Conservation (phyloP, 306 rosid species). For the Quercus engelmannii region DNA sequence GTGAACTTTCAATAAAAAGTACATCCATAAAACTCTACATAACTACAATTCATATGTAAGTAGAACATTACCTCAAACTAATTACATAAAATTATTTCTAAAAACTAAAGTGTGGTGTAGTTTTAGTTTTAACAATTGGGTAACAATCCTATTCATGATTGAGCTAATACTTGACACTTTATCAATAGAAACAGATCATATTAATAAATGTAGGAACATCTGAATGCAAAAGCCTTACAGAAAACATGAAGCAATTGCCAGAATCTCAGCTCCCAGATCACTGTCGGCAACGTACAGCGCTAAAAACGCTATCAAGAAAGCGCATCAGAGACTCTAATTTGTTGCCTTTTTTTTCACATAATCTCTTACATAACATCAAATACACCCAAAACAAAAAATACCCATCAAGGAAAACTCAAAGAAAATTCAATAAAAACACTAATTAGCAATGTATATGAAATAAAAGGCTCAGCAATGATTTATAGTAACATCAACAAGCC, state of each 20-base stretch:
- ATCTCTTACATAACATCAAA: no score
- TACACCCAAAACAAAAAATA: background rate
- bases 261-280: slow-evolving; percentile 63
- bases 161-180: no score
- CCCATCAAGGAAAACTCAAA: background rate
- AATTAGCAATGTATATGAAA: background rate
- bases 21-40: no score
- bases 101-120: no score
- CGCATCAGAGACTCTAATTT: slow-evolving; percentile 94
- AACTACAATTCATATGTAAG: no score
- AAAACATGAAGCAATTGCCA: slow-evolving; percentile 38
- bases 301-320: slow-evolving; percentile 43
- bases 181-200: no score
- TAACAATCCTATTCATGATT: no score
- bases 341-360: slow-evolving; percentile 47
- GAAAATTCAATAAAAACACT: background rate
- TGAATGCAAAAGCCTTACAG: slow-evolving; percentile 54
- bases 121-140: no score
- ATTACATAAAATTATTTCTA: no score
- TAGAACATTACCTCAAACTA: no score
- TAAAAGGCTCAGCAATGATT: slow-evolving; percentile 47
- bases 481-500: slow-evolving; percentile 67
- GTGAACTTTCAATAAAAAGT: no score
- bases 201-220: slow-evolving; percentile 41
- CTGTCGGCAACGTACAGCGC: slow-evolving; percentile 96